phyloP scores from a whole-genome alignment of 192 early-diverging fungal genomes.

The Cetraspora pellucida region DNA sequence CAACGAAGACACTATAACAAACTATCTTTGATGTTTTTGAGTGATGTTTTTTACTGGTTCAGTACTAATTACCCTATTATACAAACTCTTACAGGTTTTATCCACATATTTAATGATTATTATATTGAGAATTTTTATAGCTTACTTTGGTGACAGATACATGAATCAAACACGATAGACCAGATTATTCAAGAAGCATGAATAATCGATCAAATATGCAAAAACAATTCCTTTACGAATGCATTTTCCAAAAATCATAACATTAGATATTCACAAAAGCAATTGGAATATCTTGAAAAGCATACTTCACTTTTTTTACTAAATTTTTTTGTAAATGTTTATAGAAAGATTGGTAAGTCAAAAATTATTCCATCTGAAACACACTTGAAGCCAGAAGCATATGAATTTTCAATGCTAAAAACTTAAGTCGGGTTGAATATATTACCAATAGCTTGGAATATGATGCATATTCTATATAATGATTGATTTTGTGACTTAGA shows the following conservation, averaged over 20 bases:
- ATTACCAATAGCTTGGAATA: background rate
- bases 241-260: conserved; percentile 10
- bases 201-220: conserved; percentile 12
- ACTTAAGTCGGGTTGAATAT: background rate
- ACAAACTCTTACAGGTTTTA: too few relatives aligned
- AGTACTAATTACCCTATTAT: background rate
- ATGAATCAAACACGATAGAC: conserved; percentile 7
- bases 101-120: background rate
- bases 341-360: too few relatives aligned
- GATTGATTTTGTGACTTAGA: background rate
- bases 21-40: too few relatives aligned
- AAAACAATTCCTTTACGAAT: background rate
- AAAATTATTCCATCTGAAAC: background rate
- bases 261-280: background rate
- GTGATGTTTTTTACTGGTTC: background rate
- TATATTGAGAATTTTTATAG: conserved; percentile 22
- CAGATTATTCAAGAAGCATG: conserved; percentile 10
- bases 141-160: conserved; percentile 12
- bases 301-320: conserved; percentile 2
- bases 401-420: conserved; percentile 10
- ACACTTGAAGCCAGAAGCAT: conserved; percentile 4
- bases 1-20: background rate
- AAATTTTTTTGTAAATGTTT: conserved; percentile 17
- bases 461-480: too few relatives aligned
- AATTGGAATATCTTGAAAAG: conserved; percentile 23